Percentiles rank a stretch among this genome's conserved stretches.
Evolutionary conservation across 495 filamentous ascomycete species (phyloP).

Genomic region (Neurospora africana): DNA sequence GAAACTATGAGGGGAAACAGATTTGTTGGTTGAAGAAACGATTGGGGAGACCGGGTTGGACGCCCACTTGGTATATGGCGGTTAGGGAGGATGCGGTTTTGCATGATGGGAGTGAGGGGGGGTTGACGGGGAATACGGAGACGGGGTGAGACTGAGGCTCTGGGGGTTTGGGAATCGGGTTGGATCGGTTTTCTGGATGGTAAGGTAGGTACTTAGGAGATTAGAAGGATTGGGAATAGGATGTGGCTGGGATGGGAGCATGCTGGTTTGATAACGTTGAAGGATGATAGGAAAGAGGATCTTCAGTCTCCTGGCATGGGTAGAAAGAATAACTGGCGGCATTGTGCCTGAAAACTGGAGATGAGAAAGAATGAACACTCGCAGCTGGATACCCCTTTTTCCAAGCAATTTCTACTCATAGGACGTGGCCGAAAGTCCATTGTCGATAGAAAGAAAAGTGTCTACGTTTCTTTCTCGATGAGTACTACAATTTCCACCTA

Average conservation of each 20-base stretch:
- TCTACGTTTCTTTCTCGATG: not conserved
- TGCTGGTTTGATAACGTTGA: too few species aligned
- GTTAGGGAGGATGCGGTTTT: constrained; percentile 20
- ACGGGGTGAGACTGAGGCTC: not conserved
- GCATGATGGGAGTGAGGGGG: not conserved
- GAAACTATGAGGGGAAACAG: constrained; percentile 16
- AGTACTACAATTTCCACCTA: not conserved
- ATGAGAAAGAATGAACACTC: not conserved
- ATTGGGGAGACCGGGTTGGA: constrained; percentile 39
- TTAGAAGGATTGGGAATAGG: too few species aligned
- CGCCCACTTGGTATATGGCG: constrained; percentile 37
- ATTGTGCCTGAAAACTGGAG: not conserved
- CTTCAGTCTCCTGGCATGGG: too few species aligned
- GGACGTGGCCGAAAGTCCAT: not conserved
- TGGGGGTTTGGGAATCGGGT: not conserved
- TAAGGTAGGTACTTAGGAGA: not conserved
- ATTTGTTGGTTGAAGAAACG: constrained; percentile 43
- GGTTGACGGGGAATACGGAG: not conserved
- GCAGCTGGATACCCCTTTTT: not conserved
- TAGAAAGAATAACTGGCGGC: not conserved
- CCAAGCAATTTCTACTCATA: not conserved
- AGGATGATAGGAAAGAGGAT: too few species aligned
- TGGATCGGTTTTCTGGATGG: not conserved
- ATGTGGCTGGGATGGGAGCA: too few species aligned
- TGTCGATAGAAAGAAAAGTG: not conserved